phyloP scores from a whole-genome alignment of 192 early-diverging fungal genomes.

The Backusella sp. region DNA sequence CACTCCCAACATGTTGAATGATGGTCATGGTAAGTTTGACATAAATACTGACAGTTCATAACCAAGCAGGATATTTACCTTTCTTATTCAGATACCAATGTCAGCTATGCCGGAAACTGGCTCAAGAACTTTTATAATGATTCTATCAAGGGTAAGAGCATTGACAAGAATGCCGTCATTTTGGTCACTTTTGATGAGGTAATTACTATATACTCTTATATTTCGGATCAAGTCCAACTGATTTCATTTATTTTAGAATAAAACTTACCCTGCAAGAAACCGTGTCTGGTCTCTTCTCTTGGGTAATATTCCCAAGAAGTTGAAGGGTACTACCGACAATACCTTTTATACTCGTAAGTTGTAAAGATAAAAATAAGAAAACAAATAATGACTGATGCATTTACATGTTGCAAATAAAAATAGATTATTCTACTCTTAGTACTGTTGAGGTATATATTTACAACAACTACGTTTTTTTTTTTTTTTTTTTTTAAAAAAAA shows the following conservation, averaged over 20 bases:
- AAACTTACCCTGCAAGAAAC: slow-evolving; percentile 35
- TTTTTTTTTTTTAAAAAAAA: no score
- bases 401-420: not conserved
- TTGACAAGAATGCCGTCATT: slow-evolving; percentile 43
- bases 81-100: slow-evolving; percentile 28
- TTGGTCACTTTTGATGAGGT: slow-evolving; percentile 43
- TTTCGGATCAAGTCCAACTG: not conserved
- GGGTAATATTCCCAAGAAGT: slow-evolving; percentile 36
- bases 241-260: not conserved
- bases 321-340: slow-evolving; percentile 46
- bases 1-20: slow-evolving; percentile 61
- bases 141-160: slow-evolving; percentile 43
- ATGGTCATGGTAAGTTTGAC: slow-evolving; percentile 38
- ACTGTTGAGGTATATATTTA: no score
- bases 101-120: slow-evolving; percentile 49
- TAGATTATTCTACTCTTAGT: slow-evolving; percentile 30
- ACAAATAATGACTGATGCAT: not conserved
- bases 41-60: not conserved
- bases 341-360: slow-evolving; percentile 54
- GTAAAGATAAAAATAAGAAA: not conserved
- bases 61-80: slow-evolving; percentile 5
- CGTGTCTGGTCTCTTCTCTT: slow-evolving; percentile 42
- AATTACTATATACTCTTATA: not conserved
- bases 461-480: no score
- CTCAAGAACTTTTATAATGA: slow-evolving; percentile 54